phyloP scores from a whole-genome alignment of 192 early-diverging fungal species.

The Coemansia sp. region DNA sequence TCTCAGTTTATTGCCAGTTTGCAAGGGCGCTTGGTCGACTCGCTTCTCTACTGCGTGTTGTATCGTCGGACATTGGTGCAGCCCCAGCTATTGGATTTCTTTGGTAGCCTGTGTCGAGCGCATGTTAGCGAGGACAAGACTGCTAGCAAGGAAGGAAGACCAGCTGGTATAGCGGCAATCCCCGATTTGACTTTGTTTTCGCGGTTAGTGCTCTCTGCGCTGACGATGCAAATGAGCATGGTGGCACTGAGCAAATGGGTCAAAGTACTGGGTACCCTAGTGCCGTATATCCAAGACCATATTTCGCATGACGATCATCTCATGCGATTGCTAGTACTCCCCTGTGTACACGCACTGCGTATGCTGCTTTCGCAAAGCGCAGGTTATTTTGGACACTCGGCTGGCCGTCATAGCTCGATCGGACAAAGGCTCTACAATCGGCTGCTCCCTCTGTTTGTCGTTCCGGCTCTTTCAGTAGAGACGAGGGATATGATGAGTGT shows the following conservation, averaged over 20 bases:
- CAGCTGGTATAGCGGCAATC: conserved; percentile 17
- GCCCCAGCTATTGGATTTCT: conserved; percentile 38
- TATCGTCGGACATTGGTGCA: conserved; percentile 30
- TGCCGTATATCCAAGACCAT: conserved; percentile 34
- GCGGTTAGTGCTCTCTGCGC: conserved; percentile 35
- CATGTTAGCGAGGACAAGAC: not conserved
- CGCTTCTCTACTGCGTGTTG: conserved; percentile 41
- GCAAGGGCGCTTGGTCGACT: conserved; percentile 28
- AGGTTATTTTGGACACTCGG: conserved; percentile 22
- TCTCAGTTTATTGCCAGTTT: conserved; percentile 10
- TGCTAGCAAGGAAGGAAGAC: conserved; percentile 1
- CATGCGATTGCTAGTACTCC: conserved; percentile 34
- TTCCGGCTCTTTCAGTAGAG: conserved; percentile 11
- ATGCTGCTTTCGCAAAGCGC: conserved; percentile 40
- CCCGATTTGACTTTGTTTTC: conserved; percentile 22
- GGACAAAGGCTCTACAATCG: conserved; percentile 21
- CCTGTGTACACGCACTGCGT: conserved; percentile 41
- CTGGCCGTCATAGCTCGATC: conserved; percentile 7
- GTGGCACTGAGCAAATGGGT: conserved; percentile 44
- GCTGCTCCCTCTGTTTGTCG: conserved; percentile 36
- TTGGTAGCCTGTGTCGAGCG: conserved; percentile 17
- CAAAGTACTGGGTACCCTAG: conserved; percentile 10
- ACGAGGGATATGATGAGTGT: conserved; percentile 16
- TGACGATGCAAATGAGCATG: conserved; percentile 39
- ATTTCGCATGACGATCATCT: conserved; percentile 12